Conservation (phyloP, 2,329 filamentous ascomycete species). For the Bretziella fagacearum region DNA sequence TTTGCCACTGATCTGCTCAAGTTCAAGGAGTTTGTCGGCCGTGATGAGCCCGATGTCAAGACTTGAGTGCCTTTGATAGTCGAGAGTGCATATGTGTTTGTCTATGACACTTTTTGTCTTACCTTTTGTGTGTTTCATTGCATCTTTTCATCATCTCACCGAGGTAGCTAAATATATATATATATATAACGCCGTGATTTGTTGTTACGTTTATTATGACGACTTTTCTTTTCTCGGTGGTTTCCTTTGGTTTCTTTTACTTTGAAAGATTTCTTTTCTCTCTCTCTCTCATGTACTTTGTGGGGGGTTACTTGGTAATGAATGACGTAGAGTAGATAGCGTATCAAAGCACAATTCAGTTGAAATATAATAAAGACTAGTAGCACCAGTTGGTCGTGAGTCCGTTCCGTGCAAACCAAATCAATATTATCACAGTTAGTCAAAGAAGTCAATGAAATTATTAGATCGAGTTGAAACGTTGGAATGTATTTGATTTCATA, state of each 20-base stretch:
- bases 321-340: conserved; percentile 1
- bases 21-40: conserved; percentile 84
- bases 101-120: background rate
- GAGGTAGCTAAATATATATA: background rate
- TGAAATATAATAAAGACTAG: conserved; percentile 4
- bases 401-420: background rate
- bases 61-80: conserved; percentile 39
- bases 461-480: background rate
- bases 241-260: background rate
- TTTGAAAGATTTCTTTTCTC: background rate
- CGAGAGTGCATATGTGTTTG: background rate
- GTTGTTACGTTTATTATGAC: conserved; percentile 2
- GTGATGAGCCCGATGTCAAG: conserved; percentile 90
- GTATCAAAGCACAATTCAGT: conserved; percentile 2
- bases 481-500: too few relatives aligned
- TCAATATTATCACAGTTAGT: background rate
- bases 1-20: conserved; percentile 73
- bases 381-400: conserved; percentile 2
- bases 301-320: background rate
- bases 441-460: too few relatives aligned
- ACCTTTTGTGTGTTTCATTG: background rate
- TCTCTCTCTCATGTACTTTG: background rate
- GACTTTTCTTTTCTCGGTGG: background rate
- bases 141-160: background rate
- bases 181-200: background rate